phyloP scores from a whole-genome alignment of 2,329 filamentous ascomycete species.

The Macrophomina pseudophaseolina region DNA sequence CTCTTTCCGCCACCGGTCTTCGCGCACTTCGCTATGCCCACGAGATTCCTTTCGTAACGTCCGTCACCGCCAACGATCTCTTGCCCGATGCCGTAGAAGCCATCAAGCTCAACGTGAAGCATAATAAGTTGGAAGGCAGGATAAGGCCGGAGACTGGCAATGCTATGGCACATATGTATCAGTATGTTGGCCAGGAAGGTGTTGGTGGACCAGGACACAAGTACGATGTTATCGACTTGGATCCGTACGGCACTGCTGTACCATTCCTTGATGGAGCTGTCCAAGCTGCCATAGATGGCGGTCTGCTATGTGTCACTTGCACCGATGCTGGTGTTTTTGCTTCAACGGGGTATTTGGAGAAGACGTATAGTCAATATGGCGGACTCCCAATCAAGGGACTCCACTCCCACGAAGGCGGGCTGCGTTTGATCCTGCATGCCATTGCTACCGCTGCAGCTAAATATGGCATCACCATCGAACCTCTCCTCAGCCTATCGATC shows the following conservation, averaged over 20 bases:
- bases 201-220: slow-evolving; percentile 51
- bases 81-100: slow-evolving; percentile 76
- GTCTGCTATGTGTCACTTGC: slow-evolving; percentile 91
- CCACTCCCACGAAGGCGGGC: slow-evolving; percentile 85
- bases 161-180: slow-evolving; percentile 91
- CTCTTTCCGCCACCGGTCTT: slow-evolving; percentile 90
- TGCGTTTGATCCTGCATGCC: slow-evolving; percentile 83
- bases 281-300: slow-evolving; percentile 85
- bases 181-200: slow-evolving; percentile 60
- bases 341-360: slow-evolving; percentile 91
- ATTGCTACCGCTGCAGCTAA: slow-evolving; percentile 80
- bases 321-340: slow-evolving; percentile 96
- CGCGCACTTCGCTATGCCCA: slow-evolving; percentile 89
- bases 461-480: slow-evolving; percentile 88
- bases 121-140: slow-evolving; percentile 76
- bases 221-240: slow-evolving; percentile 95
- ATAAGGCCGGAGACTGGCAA: slow-evolving; percentile 79
- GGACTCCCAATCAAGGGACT: slow-evolving; percentile 84
- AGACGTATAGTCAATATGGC: slow-evolving; percentile 91
- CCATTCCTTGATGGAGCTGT: slow-evolving; percentile 91
- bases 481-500: slow-evolving; percentile 88
- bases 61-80: slow-evolving; percentile 88
- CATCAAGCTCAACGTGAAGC: slow-evolving; percentile 81
- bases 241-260: slow-evolving; percentile 92
- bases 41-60: slow-evolving; percentile 83